Conservation (phyloP, 2,329 filamentous ascomycete genomes). For the Helicocarpus griseus region DNA sequence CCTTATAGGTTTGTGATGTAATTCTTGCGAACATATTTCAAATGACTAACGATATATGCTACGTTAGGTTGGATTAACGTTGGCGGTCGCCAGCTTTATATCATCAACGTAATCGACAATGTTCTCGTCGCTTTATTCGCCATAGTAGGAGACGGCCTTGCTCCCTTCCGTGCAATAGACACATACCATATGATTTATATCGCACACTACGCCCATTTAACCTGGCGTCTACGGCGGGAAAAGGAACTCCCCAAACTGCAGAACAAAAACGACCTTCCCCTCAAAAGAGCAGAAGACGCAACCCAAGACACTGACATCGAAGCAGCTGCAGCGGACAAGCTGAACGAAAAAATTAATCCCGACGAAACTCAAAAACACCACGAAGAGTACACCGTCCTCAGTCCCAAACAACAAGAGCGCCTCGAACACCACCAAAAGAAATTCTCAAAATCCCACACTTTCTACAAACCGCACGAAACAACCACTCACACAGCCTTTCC, state of each 20-base stretch:
- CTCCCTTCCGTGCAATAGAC: conserved; percentile 67
- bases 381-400: conserved; percentile 54
- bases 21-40: neutral
- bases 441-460: conserved; percentile 73
- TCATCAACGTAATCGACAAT: conserved; percentile 61
- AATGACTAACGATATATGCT: neutral
- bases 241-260: conserved; percentile 51
- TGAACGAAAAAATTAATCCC: conserved; percentile 31
- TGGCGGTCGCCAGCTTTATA: conserved; percentile 59
- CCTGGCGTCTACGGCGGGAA: conserved; percentile 56
- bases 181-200: conserved; percentile 85
- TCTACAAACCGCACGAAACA: conserved; percentile 84
- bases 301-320: conserved; percentile 37
- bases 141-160: conserved; percentile 60
- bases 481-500: conserved; percentile 73
- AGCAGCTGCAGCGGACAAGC: conserved; percentile 29
- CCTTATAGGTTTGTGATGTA: conserved; percentile 53
- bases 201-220: conserved; percentile 58
- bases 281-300: conserved; percentile 25
- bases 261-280: conserved; percentile 61
- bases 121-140: conserved; percentile 62
- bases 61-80: conserved; percentile 65
- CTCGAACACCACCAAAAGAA: conserved; percentile 70
- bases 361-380: conserved; percentile 39
- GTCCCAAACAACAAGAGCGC: conserved; percentile 54